phyloP scores from a whole-genome alignment of 768 basidiomycete species.

The Panellus pusillus region DNA sequence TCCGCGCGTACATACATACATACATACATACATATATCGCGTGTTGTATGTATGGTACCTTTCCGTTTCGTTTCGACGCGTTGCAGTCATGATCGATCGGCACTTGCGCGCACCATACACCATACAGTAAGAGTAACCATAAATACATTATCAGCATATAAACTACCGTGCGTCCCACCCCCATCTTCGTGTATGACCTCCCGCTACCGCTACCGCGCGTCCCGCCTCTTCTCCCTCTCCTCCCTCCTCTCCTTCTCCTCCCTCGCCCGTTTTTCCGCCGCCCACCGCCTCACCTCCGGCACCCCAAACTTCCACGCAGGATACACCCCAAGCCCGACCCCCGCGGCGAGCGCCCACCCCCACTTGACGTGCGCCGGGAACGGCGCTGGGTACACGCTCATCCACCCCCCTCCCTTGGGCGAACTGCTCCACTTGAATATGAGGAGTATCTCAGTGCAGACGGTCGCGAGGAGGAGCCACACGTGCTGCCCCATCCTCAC shows the following conservation, averaged over 20 bases:
- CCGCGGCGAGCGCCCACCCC: constrained; percentile 61
- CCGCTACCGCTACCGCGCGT: neutral
- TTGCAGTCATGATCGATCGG: no score
- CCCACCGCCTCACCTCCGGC: constrained; percentile 54
- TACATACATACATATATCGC: no score
- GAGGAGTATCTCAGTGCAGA: constrained; percentile 75
- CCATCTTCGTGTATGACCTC: neutral
- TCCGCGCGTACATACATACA: no score
- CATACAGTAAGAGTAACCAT: no score
- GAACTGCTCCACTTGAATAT: constrained; percentile 77
- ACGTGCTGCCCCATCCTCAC: constrained; percentile 89
- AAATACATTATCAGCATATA: no score
- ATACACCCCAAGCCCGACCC: constrained; percentile 63
- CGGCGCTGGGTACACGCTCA: constrained; percentile 63
- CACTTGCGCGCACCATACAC: no score
- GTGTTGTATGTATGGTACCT: no score
- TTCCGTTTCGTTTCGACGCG: no score
- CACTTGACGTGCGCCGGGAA: constrained; percentile 62
- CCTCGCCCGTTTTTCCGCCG: constrained; percentile 42
- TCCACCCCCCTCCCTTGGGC: no score
- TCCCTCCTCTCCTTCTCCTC: constrained; percentile 35
- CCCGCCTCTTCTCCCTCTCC: constrained; percentile 20
- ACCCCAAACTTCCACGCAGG: constrained; percentile 65
- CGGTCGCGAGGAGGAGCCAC: constrained; percentile 85
- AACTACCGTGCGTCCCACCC: no score